Percentiles rank a stretch among this genome's conserved stretches.
Evolutionary conservation across 257 asterid species (phyloP).

Genomic region (Scutellaria galericulata): DNA sequence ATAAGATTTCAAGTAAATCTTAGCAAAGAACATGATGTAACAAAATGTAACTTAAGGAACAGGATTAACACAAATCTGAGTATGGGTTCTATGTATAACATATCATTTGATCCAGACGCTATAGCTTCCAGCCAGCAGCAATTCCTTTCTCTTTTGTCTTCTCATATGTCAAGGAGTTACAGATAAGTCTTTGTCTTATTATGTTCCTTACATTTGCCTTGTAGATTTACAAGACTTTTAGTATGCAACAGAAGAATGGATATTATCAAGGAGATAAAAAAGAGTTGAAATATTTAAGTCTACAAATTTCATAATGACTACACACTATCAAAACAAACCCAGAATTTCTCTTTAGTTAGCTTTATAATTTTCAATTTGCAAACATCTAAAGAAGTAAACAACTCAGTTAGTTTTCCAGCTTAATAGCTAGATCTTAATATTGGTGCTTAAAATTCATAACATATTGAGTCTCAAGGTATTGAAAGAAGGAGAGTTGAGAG

Average conservation of each 20-base stretch:
- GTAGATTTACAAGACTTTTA: neutral
- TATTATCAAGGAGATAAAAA: neutral
- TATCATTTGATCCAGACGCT: conserved; percentile 1
- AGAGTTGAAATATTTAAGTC: neutral
- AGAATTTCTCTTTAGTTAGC: neutral
- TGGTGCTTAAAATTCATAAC: neutral
- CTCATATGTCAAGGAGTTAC: conserved; percentile 4
- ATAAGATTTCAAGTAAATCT: neutral
- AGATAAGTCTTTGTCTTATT: neutral
- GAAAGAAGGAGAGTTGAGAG: neutral
- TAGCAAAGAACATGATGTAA: neutral
- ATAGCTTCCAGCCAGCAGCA: conserved; percentile 18
- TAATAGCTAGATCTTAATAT: neutral
- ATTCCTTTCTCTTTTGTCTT: conserved; percentile 3
- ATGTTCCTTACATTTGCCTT: neutral
- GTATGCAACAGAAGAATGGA: neutral
- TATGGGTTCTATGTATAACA: neutral
- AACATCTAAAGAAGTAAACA: neutral
- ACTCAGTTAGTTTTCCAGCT: neutral
- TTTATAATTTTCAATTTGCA: neutral
- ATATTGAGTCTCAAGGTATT: conserved; percentile 4
- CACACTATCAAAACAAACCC: neutral
- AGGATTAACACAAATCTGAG: neutral
- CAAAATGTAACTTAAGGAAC: neutral
- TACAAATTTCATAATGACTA: neutral